Evolutionary conservation across 345 rosid species (phyloP).

Genomic region (Barbarea vulgaris): DNA sequence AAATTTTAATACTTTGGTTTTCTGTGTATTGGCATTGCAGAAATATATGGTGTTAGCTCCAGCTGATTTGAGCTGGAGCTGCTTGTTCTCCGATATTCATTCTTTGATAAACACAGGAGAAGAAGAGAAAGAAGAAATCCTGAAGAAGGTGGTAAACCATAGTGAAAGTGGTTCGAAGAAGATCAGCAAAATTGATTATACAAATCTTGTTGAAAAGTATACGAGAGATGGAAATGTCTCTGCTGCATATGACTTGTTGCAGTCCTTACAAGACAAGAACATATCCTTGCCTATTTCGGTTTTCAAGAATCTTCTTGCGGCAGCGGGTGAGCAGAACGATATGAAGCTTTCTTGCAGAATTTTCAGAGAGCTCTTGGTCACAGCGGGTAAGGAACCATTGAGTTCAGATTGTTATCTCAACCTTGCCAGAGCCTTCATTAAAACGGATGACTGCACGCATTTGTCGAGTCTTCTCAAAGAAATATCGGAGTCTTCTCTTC

Average conservation of each 20-base stretch:
- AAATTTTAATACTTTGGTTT: not conserved
- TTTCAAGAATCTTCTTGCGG: conserved; percentile 48
- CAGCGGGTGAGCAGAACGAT: conserved; percentile 32
- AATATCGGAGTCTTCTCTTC: conserved; percentile 47
- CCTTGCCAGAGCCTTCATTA: conserved; percentile 61
- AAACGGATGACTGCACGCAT: conserved; percentile 43
- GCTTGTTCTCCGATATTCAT: conserved; percentile 40
- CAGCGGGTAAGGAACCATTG: conserved; percentile 42
- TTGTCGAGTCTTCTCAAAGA: conserved; percentile 55
- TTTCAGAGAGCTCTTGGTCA: conserved; percentile 28
- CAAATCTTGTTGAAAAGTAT: conserved; percentile 42
- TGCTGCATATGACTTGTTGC: conserved; percentile 51
- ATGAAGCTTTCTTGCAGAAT: conserved; percentile 31
- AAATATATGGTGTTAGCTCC: conserved; percentile 43
- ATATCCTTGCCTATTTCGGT: conserved; percentile 41
- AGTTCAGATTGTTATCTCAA: conserved; percentile 55
- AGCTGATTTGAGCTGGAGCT: conserved; percentile 41
- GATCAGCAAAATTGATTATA: conserved; percentile 40
- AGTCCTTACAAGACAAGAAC: conserved; percentile 44
- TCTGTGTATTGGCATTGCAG: conserved; percentile 49
- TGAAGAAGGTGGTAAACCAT: conserved; percentile 40
- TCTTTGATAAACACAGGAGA: conserved; percentile 44
- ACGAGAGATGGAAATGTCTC: conserved; percentile 56
- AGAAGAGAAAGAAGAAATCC: conserved; percentile 22
- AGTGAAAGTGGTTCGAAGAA: conserved; percentile 29